Base-by-base conservation (phyloP, 768 basidiomycete genomes). In the Thelephora aurantiotincta region DNA sequence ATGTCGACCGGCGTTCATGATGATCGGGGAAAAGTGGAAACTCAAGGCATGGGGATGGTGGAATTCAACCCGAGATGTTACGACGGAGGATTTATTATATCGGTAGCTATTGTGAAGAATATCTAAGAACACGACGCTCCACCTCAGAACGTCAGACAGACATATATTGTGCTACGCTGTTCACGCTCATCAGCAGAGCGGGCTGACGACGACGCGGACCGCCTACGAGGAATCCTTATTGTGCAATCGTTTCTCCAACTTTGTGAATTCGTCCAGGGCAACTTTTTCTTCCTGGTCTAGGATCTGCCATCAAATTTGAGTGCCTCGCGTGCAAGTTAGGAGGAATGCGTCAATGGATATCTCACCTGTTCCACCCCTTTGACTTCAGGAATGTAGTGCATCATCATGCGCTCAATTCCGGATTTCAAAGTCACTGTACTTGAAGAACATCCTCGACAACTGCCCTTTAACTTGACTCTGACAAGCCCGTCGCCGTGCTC, bases 341-440 rank as follows among this genome's bases (percentile, higher is more conserved):
- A 20, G 20, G 23, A 42, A 36, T 26, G 18, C n/a, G 20, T 23
- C 11, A 43, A 37, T 30, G 4, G 7, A 11, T 4, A 13, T 58
- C 72, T 54, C 53, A 81, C 88, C 75, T 93, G 87, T 56, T 91
- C 83, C 6, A 93, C 86, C 20, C 80, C 84, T 63, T 90, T 86
- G 35, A 94, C 91, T 65, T 94, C 88, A 1, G 94, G 94, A 47
- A 99, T 90, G 59, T 98, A 98, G 65, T 98, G 94, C 90, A 90
- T 92, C 57, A 99, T 68, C 96, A 99, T 98, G 52, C 96, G 73
- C 67, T 99, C 96, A 46, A 99, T 97, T 7, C 96, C 96, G 51
- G 77, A 80, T 73, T 98, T 99, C 48, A 99, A 68, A 13, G 96
- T 99, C 33, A 98, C 93, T 5, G 88, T 80, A 60, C 89, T 93